Base-by-base conservation (phyloP, 768 basidiomycete species). In the Heimioporus sp. region DNA sequence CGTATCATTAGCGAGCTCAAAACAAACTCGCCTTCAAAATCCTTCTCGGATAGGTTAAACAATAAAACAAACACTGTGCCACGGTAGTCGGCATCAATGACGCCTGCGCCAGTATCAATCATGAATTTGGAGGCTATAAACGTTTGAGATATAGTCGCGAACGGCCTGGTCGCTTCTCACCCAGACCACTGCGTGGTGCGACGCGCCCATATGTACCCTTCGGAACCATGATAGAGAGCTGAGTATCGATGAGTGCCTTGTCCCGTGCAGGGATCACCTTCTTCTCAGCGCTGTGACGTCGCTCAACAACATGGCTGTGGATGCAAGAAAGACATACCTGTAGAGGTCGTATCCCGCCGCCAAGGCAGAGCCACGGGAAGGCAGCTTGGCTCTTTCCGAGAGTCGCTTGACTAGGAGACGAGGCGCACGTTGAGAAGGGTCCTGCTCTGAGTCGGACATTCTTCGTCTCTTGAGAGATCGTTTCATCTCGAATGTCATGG, bases 51-150 rank as follows among this genome's bases (percentile, higher is more conserved):
- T 50, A 86, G 81, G 67, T 99, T 98, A 81, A 92, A 98, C 40
- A 99, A 77, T 28, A 99, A 76, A 34, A 98, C 91, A 64, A 87
- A 93, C 42, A 99, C 82, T 12, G 84, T 75, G 19, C 97, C 97
- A 48, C 97, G 80, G 70, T 99, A 98, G 68, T 99, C 97, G 8
- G 92, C 91, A 57, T 99, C 97, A 46, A 99, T 82, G 8, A 99
- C 97, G 19, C 96, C 97, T 11, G 97, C 97, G 2, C 97, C 97
- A 1, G 96, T 98, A 65, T 95, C 91, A 52, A 98, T 98, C 85
- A 92, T 93, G 69, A 92, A 94, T 66, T 99, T 99, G 15, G 90
- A 90, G 17, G 97, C 97, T 97, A 56, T 16, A 55, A 38, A 28
- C 24, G 24, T 28, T 28, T 28, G 24, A 28, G 24, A 28, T 28